Evolutionary conservation across 306 rosid genomes (phyloP), one percentile per base, ranked within the genome.

Genomic region (Prunus armeniaca): DNA sequence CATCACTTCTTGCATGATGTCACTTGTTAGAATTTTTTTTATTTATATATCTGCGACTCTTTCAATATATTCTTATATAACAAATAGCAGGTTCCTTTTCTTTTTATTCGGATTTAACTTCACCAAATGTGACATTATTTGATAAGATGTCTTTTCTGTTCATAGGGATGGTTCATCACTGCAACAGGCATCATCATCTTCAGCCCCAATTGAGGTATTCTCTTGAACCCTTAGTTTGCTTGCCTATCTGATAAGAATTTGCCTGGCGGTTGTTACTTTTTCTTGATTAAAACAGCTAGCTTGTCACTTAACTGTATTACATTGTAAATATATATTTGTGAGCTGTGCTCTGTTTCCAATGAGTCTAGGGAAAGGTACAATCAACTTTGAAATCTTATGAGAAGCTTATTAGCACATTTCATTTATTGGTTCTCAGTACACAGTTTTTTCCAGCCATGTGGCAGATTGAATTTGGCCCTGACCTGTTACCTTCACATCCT

Each of bases 151-250:
- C 19, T 64, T 75, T 63, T 30, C 27, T 70, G 12, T 63, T 69
- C 2, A 28, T 65, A 57, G 81, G 45, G 74, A 65, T 61, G 30
- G 55, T 28, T 71, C 78, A 65, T 81, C 71, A 3, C 43, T 60
- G 66, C 84, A 81, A 62, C 73, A 76, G 70, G 64, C 63, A 71
- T 71, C 84, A 57, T 71, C 81, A 76, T 81, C 84, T 76, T 69
- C 65, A 2, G 70, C 74, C 52, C 63, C 62, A 12, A 7, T 67
- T 47, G 78, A 81, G 84, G 81, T 76, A 55, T 22, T 1, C 11
- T 50, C 46, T 46, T 20, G 2, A 22, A 51, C 38, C 58, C 76
- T 22, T 28, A 17, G 56, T 50, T 63, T 69, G 43, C 14, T 62
- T 74, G 54, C 43, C 52, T 70, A 19, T 50, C 10, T 49, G 41